Evolutionary conservation across 2,329 filamentous ascomycete genomes (phyloP), one percentile per base, ranked within the genome.

Genomic region (Fulvia fulva): DNA sequence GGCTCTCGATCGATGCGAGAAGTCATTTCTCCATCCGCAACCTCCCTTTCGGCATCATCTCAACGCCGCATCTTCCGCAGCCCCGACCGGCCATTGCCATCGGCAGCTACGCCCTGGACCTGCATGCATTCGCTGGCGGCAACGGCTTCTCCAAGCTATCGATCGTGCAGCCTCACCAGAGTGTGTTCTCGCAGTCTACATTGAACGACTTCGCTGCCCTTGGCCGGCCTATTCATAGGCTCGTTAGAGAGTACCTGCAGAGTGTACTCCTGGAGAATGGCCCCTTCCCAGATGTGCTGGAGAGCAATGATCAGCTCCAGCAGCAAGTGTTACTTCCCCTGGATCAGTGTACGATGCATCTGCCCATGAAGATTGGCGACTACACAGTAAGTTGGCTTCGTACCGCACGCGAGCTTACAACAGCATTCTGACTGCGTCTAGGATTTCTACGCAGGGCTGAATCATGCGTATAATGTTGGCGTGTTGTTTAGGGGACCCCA

Each of bases 31-130:
- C 89, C 8, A 77, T 93, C 53, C 84, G 87, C 68, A 94, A 94
- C 71, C 87, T 94, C 55, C 90, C 90, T 1, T 93, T 93, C 69
- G 90, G 90, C 68, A 86, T 94, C 76, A 89, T 94, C 70, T 87
- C 85, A 28, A 87, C 87, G 0, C 63, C 79, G 2, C 73, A 78
- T 5, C 79, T 83, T 58, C 67, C 78, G 11, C 78, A 78, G 25
- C 87, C 80, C 1, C 85, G 86, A 26, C 81, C 85, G 9, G 89
- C 88, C 14, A 76, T 89, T 59, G 88, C 88, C 9, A 88, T 94
- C 65, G 90, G 89, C 51, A 81, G 86, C 30, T 77, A 89, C 73
- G 88, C 84, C 0, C 76, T 94, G 46, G 88, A 93, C 65, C 78
- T 94, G 12, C 80, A 81, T 50, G 78, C 77, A 0, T 88, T 91